phyloP scores from a whole-genome alignment of 2,329 filamentous ascomycete species.

The Cladophialophora immunda region DNA sequence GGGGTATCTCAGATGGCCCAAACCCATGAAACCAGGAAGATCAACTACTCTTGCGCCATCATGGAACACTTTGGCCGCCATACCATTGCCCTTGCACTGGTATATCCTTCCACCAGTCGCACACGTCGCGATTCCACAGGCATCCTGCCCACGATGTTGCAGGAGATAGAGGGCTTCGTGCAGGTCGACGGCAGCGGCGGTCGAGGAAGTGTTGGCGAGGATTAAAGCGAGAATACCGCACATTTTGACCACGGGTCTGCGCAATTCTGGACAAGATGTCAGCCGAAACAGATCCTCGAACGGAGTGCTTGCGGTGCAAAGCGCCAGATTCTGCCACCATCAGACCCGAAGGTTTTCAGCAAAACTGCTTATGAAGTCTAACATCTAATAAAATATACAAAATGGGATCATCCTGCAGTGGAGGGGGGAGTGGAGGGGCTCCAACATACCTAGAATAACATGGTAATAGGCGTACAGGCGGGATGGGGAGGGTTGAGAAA shows the following conservation, averaged over 20 bases:
- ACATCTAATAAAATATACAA: slow-evolving; percentile 54
- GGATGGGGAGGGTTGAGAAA: slow-evolving; percentile 3
- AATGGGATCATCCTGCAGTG: slow-evolving; percentile 51
- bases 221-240: slow-evolving; percentile 71
- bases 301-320: not conserved
- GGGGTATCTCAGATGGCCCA: slow-evolving; percentile 87
- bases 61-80: slow-evolving; percentile 84
- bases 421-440: not conserved
- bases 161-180: slow-evolving; percentile 77
- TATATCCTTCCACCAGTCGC: slow-evolving; percentile 80
- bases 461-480: not conserved
- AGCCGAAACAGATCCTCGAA: slow-evolving; percentile 12
- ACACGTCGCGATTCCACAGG: slow-evolving; percentile 81
- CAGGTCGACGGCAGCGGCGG: slow-evolving; percentile 68
- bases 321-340: slow-evolving; percentile 23
- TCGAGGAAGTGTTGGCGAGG: slow-evolving; percentile 62
- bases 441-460: slow-evolving; percentile 27
- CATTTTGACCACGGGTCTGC: slow-evolving; percentile 55
- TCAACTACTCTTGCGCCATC: slow-evolving; percentile 78
- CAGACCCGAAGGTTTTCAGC: slow-evolving; percentile 34
- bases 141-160: slow-evolving; percentile 84
- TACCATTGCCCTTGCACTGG: slow-evolving; percentile 89
- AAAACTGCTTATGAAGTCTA: slow-evolving; percentile 56
- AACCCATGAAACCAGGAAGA: slow-evolving; percentile 84
- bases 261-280: slow-evolving; percentile 8